These are phyloP conservation scores for Incumbomyces delicatus DNA, from an alignment of 2,329 filamentous ascomycete genomes.

Conservation along the genomic window DNA sequence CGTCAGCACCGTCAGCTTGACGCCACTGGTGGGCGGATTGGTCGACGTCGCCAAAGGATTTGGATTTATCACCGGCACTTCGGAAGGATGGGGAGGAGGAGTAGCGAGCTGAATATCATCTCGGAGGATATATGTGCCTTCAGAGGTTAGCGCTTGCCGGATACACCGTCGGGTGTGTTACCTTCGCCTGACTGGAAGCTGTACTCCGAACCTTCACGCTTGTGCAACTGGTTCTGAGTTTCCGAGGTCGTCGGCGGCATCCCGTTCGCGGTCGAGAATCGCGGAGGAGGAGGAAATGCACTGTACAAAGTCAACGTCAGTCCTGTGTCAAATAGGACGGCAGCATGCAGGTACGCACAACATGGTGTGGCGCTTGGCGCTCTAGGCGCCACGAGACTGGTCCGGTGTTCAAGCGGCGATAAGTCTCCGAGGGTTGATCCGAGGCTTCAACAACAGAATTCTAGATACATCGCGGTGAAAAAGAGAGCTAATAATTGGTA, in stretches of 20 bases:
- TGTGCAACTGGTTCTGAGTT: slow-evolving; percentile 80
- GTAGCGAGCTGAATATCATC: slow-evolving; percentile 89
- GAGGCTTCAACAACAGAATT: too few relatives aligned
- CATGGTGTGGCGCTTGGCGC: slow-evolving; percentile 14
- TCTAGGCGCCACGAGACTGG: not conserved
- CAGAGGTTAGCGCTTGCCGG: not conserved
- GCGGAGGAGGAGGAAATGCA: slow-evolving; percentile 73
- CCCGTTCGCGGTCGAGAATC: slow-evolving; percentile 63
- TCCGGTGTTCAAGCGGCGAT: not conserved
- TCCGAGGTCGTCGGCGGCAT: slow-evolving; percentile 70
- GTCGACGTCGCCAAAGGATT: slow-evolving; percentile 84
- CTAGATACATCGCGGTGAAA: too few relatives aligned
- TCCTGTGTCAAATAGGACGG: not conserved
- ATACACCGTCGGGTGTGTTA: slow-evolving; percentile 27
- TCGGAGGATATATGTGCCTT: slow-evolving; percentile 80
- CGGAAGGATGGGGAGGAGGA: slow-evolving; percentile 88
- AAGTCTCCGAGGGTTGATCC: too few relatives aligned
- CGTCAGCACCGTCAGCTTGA: slow-evolving; percentile 68
- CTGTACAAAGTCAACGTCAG: slow-evolving; percentile 32
- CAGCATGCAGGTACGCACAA: slow-evolving; percentile 15
- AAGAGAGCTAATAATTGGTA: too few relatives aligned
- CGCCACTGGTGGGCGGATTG: slow-evolving; percentile 73
- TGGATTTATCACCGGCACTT: slow-evolving; percentile 74
- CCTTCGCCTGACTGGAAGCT: slow-evolving; percentile 92
- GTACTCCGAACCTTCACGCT: slow-evolving; percentile 72